Evolutionary conservation across 257 asterid species (phyloP), one percentile per base, ranked within the genome.

Genomic region (Voacanga thouarsii): DNA sequence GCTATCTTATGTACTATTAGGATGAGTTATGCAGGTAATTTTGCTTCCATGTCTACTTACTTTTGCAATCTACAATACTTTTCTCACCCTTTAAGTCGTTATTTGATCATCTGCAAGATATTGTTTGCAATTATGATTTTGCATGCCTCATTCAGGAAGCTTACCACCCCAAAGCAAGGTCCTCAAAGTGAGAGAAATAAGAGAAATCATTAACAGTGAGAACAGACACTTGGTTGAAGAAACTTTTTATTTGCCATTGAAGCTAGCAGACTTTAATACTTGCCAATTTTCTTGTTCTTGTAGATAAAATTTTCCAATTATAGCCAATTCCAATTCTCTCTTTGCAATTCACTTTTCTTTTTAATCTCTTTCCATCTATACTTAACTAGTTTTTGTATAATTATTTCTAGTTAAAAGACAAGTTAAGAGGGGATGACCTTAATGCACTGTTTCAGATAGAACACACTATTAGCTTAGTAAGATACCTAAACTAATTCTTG

Each of bases 131-230:
- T 84, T 67, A 81, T 86, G 92, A 84, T 95, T 83, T 84, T 91
- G 79, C 99, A 95, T 60, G 96, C 98, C 50, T 89, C 98, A 0
- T 84, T 93, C 72, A 84, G 99, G 88, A 95, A 90, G 83, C 88
- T 95, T 85, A 92, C 96, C 75, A 87, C 90, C 45, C 72, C 90
- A 26, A 91, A 87, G 60, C 97, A 84, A 79, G 78, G 87, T 74
- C 75, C 83, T 75, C 81, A 43, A 65, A 82, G 82, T 83, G 86
- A 87, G 64, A 89, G 91, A 59, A 68, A 70, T 56, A 81, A 80
- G 83, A 84, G 80, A 68, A 75, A 39, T 37, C 74, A 64, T 8
- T 82, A 87, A 83, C 82, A 84, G 51, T 84, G 80, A 75, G 71
- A n/a, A 12, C 26, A 28, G 71, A 59, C 10, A n/a, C 2, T 39